Conservation (phyloP, 805 yeast genomes). For the Pichia heedii region DNA sequence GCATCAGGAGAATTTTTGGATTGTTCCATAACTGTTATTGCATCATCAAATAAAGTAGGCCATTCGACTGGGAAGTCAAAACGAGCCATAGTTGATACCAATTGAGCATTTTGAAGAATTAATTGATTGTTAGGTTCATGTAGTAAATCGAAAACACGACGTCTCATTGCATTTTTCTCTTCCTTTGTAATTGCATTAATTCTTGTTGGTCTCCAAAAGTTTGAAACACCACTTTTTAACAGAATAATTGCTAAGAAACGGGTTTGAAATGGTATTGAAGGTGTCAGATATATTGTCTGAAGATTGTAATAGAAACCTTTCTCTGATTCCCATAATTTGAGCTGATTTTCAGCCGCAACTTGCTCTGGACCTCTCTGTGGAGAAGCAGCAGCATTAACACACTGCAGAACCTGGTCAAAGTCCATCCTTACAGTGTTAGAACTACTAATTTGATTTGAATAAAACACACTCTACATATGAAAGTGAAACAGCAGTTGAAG, state of each 20-base stretch:
- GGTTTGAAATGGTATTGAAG: constrained; percentile 48
- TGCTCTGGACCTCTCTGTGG: constrained; percentile 44
- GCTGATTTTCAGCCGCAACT: constrained; percentile 57
- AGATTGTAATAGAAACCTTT: constrained; percentile 30
- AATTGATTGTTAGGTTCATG: constrained; percentile 69
- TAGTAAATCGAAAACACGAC: constrained; percentile 44
- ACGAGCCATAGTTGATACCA: constrained; percentile 68
- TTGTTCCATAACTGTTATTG: constrained; percentile 37
- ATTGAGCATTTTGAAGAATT: constrained; percentile 75
- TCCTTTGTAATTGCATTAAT: constrained; percentile 44
- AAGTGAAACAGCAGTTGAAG: too few relatives aligned
- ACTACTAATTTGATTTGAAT: neutral
- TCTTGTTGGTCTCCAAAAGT: constrained; percentile 71
- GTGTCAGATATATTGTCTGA: constrained; percentile 50
- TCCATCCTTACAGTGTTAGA: constrained; percentile 4
- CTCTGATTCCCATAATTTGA: constrained; percentile 58
- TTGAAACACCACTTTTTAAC: constrained; percentile 81
- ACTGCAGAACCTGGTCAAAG: constrained; percentile 25
- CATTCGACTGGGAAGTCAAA: constrained; percentile 83
- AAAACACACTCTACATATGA: too few relatives aligned
- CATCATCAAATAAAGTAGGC: constrained; percentile 69
- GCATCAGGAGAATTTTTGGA: constrained; percentile 27
- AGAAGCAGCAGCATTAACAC: constrained; percentile 41
- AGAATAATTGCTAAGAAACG: constrained; percentile 86
- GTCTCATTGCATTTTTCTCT: constrained; percentile 59